phyloP scores from a whole-genome alignment of 2,329 filamentous ascomycete species.

The Pseudogymnoascus sp. region DNA sequence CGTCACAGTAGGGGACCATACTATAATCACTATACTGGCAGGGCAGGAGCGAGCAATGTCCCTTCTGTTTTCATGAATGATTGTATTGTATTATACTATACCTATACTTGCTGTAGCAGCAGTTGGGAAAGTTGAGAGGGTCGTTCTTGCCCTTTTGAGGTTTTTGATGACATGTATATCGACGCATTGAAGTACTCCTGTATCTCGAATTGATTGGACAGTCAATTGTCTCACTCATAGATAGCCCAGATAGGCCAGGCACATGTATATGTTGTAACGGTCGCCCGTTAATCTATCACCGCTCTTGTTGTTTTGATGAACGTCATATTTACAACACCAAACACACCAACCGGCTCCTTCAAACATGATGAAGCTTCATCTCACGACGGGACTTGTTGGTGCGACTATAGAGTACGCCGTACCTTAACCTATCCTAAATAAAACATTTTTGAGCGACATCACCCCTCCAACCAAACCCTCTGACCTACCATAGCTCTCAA shows the following conservation, averaged over 20 bases:
- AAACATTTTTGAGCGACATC: neutral
- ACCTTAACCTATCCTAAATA: neutral
- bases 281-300: neutral
- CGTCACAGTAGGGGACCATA: neutral
- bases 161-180: neutral
- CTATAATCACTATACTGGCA: neutral
- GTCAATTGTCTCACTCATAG: neutral
- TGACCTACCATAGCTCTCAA: neutral
- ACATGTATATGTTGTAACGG: neutral
- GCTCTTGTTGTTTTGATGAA: neutral
- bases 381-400: neutral
- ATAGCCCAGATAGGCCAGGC: neutral
- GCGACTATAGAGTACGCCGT: neutral
- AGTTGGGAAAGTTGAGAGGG: neutral
- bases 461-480: neutral
- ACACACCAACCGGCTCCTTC: neutral
- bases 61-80: neutral
- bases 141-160: neutral
- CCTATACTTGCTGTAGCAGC: neutral
- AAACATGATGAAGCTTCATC: neutral
- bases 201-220: neutral
- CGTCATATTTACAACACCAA: neutral
- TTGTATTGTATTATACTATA: neutral
- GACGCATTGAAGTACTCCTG: neutral
- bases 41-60: neutral